A percentile compares a stretch with the other conserved stretches of the same genome.
These are phyloP conservation scores for Asterella californica DNA, from an alignment of 225 moss, liverwort and hornwort genomes.

Conservation along the genomic window DNA sequence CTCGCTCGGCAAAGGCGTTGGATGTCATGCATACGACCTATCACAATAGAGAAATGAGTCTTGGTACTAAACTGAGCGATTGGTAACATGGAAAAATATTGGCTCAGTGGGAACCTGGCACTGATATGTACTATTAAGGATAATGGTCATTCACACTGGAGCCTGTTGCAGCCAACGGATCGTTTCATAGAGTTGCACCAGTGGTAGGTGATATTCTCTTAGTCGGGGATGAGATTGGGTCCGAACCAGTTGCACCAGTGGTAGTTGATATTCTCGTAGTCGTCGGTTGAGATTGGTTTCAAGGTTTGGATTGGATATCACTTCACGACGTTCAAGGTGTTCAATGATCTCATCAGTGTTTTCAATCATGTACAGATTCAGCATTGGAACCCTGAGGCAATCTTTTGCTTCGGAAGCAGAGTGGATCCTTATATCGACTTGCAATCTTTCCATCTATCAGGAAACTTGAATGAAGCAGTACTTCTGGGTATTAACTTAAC, in stretches of 20 bases:
- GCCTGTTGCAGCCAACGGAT: not conserved
- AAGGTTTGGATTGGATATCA: too few relatives aligned
- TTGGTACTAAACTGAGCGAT: slow-evolving; percentile 63
- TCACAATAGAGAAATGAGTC: slow-evolving; percentile 76
- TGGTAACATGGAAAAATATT: slow-evolving; percentile 46
- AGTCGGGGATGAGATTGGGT: not conserved
- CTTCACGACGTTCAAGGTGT: too few relatives aligned
- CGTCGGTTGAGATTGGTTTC: not conserved
- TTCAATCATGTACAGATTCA: slow-evolving; percentile 1
- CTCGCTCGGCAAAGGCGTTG: slow-evolving; percentile 59
- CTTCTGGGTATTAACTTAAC: not conserved
- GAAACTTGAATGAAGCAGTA: not conserved
- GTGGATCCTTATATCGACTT: not conserved
- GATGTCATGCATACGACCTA: slow-evolving; percentile 69
- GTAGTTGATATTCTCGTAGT: too few relatives aligned
- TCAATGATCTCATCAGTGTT: not conserved
- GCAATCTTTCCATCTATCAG: not conserved
- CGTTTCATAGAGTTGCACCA: not conserved
- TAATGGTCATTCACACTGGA: not conserved
- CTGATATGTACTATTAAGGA: not conserved
- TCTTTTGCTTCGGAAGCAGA: slow-evolving; percentile 2
- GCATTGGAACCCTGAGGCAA: slow-evolving; percentile 1
- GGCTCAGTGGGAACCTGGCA: not conserved
- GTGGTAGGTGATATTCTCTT: not conserved
- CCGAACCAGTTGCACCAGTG: too few relatives aligned